Base-by-base conservation (phyloP, 2,329 filamentous ascomycete species). In the Trichoderma sp. region DNA sequence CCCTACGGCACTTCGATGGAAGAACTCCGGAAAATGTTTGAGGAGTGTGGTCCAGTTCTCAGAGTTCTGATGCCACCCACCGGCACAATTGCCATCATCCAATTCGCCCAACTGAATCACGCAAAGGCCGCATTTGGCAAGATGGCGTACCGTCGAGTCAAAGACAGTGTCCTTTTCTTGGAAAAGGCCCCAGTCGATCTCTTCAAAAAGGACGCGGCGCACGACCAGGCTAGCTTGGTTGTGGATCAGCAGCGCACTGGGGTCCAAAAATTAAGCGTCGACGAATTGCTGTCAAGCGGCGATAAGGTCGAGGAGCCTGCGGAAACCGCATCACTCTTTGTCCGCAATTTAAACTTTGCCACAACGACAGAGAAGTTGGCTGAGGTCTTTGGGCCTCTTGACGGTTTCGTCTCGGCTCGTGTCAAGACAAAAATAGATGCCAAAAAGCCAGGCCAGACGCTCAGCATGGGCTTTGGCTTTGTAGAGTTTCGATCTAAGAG, bases 401-500 rank as follows among this genome's bases (percentile, higher is more conserved):
- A 94, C 76, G 96, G 96, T 68, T 98, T 98, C 82, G 85, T 96
- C 74, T 94, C 93, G 71, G 95, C 94, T 32, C 89, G 90, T 74
- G 94, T 99, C 75, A 98, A 98, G 84, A 98, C 94, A 28, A 97
- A 97, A 83, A 88, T 90, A 50, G 94, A 99, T 79, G 89, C 94
- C n/a, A 98, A 97, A 85, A 93, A 92, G 78, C 91, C 93, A 20
- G 93, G 93, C 9, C 92, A 97, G 81, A 88, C 92, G 4, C 88
- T 99, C 68, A 98, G 95, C 80, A 98, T 98, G 95, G 96, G 96
- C 47, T 99, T 97, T 80, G 96, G 95, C 58, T 99, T 99, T 81
- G 89, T 94, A 72, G 94, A 97, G 77, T 99, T 98, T 82, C 88
- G 87, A 72, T 91, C 88, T 75, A 93, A 93, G 78, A 88, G 86